phyloP scores from a whole-genome alignment of 2,329 filamentous ascomycete genomes.

The Ambrosiella beaveri region DNA sequence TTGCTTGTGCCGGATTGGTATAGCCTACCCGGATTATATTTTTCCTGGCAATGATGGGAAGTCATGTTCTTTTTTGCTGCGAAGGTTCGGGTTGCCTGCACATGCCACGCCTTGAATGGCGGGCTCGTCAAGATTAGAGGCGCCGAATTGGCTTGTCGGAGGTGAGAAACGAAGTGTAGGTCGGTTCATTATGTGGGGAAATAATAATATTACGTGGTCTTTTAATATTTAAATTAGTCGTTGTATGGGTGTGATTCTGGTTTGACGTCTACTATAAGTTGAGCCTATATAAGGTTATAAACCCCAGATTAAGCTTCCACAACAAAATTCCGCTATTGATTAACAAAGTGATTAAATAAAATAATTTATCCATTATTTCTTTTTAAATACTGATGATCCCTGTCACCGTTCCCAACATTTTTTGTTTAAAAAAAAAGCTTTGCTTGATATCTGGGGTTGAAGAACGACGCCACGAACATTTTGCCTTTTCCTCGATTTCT shows the following conservation, averaged over 20 bases:
- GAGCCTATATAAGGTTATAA: not conserved
- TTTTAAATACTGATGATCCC: not conserved
- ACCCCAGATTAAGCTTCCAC: not conserved
- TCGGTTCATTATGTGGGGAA: too few species aligned
- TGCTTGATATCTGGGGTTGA: not conserved
- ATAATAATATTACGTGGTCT: not conserved
- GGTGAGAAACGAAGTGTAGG: too few species aligned
- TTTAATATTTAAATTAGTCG: not conserved
- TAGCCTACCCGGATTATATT: too few species aligned
- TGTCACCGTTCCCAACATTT: not conserved
- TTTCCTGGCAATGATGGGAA: too few species aligned
- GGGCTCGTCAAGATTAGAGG: too few species aligned
- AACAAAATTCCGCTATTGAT: not conserved
- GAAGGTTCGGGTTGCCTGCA: too few species aligned
- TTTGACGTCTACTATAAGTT: not conserved
- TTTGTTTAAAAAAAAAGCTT: not conserved
- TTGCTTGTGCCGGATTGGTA: too few species aligned
- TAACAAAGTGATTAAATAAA: not conserved
- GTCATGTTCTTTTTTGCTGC: too few species aligned
- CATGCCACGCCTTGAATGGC: too few species aligned
- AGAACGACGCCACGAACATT: not conserved
- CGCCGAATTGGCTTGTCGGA: too few species aligned
- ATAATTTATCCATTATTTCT: not conserved
- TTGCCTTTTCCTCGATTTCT: not conserved
- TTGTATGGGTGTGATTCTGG: not conserved